A percentile compares a stretch with the other conserved stretches of the same genome.
Conservation (phyloP, 1,284 basidiomycete species). For the Puccinia triticina region DNA sequence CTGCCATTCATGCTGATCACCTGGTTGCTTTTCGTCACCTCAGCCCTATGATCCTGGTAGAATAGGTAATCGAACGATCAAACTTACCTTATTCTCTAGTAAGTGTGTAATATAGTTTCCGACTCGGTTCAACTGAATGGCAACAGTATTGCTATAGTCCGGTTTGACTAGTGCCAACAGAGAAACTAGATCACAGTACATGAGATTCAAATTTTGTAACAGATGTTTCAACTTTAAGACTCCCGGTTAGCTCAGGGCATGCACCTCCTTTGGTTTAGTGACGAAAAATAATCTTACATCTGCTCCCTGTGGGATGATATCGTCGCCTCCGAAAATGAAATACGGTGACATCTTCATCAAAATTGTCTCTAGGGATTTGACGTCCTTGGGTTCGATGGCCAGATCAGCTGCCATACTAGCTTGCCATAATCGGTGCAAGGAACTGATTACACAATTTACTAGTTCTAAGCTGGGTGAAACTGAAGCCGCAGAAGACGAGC, state of each 20-base stretch:
- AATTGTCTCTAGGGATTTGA: conserved; percentile 65
- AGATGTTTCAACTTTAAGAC: conserved; percentile 66
- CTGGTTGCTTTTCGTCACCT: neutral
- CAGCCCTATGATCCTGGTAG: neutral
- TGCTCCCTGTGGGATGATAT: conserved; percentile 63
- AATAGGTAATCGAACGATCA: neutral
- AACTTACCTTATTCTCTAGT: conserved; percentile 67
- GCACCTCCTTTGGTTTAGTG: conserved; percentile 7
- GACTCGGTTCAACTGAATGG: conserved; percentile 66
- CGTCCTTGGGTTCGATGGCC: conserved; percentile 1
- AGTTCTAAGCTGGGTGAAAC: conserved; percentile 59
- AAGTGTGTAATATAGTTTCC: conserved; percentile 72
- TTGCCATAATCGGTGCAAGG: conserved; percentile 72
- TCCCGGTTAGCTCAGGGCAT: conserved; percentile 51
- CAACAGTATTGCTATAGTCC: conserved; percentile 52
- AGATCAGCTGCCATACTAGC: conserved; percentile 61
- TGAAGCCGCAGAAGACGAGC: conserved; percentile 22
- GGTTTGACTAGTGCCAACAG: conserved; percentile 61
- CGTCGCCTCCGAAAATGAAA: conserved; percentile 72
- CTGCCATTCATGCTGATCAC: conserved; percentile 61
- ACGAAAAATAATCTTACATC: conserved; percentile 63
- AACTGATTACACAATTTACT: conserved; percentile 68
- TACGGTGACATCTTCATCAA: conserved; percentile 75
- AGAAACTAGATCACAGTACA: conserved; percentile 75
- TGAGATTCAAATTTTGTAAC: conserved; percentile 72